Base-by-base conservation (phyloP, 1,284 basidiomycete genomes). In the Rhodotorula sp. region DNA sequence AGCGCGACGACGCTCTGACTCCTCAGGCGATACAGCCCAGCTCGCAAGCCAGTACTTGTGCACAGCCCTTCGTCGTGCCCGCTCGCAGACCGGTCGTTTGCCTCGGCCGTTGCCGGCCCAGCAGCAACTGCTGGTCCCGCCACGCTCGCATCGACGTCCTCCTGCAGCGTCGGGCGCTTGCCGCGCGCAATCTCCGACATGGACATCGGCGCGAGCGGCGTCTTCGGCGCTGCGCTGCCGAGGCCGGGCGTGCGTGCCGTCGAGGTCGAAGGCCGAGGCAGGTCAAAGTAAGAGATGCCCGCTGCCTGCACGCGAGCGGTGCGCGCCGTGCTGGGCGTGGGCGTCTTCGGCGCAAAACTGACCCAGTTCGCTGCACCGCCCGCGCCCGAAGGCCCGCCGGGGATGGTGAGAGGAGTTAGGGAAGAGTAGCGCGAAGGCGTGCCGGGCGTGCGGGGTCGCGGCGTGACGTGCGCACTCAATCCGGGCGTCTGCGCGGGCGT, bases 221-320 rank as follows among this genome's bases (percentile, higher is more conserved):
- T 78, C 67, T 70, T 67, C 13, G 70, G 69, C n/a, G 66, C 64
- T 2, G 34, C 57, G 64, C 61, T 1, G 45, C 57, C 17, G 53
- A 64, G 63, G 5, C 67, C 73, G 41, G 67, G 68, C 34, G 21
- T 48, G 10, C 50, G 41, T 7, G 61, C 21, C 19, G 50, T 42
- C 12, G 70, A 50, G 19, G 66, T 50, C 17, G 57, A 21, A 7
- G 67, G 61, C 2, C 74, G 69, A 10, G 74, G 72, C 21, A 77
- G 61, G 57, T 77, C 77, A 49, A 78, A 78, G 64, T 78, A 78
- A 9, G 76, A 77, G 27, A 64, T 61, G 12, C 34, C 57, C 57
- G 27, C 55, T 57, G 23, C 73, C 19, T 45, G 61, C 10, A 60
- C 68, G 14, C 68, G 66, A 27, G 76, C 67, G 25, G 74, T 74